These are phyloP conservation scores for Sordariomycetes sp. DNA, from an alignment of 2,329 filamentous ascomycete species.

Conservation along the genomic window DNA sequence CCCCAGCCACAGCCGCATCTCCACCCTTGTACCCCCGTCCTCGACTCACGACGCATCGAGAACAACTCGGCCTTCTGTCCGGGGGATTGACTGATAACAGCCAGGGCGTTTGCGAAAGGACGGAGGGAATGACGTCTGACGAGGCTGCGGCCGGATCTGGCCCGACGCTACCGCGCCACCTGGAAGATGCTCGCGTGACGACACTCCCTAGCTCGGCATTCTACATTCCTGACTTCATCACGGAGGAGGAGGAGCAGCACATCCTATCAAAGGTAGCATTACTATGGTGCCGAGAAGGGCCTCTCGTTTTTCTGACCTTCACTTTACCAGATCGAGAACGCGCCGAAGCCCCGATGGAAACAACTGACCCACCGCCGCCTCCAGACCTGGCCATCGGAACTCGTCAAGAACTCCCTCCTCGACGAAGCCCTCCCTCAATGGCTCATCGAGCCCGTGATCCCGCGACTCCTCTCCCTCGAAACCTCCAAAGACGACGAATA, in stretches of 20 bases:
- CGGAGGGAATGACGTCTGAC: neutral
- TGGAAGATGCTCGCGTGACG: conserved; percentile 37
- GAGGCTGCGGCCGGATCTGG: neutral
- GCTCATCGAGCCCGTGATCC: conserved; percentile 57
- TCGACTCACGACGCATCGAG: neutral
- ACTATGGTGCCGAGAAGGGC: neutral
- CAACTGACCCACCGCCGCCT: conserved; percentile 77
- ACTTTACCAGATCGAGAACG: conserved; percentile 35
- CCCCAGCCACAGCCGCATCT: neutral
- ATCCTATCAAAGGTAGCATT: conserved; percentile 55
- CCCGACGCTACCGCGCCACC: conserved; percentile 25
- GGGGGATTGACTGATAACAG: neutral
- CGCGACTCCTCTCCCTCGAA: conserved; percentile 40
- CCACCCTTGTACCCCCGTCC: neutral
- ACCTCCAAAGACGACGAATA: conserved; percentile 12
- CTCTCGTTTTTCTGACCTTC: neutral
- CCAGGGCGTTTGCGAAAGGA: neutral
- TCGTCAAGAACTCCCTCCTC: conserved; percentile 67
- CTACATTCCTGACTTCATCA: conserved; percentile 82
- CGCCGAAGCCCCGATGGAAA: conserved; percentile 71
- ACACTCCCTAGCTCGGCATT: conserved; percentile 53
- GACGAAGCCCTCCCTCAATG: conserved; percentile 61
- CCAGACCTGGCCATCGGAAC: conserved; percentile 78
- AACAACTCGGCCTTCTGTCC: neutral
- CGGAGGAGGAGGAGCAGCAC: conserved; percentile 53